Base-by-base conservation (phyloP, 495 filamentous ascomycete species). In the Poronia punctata region DNA sequence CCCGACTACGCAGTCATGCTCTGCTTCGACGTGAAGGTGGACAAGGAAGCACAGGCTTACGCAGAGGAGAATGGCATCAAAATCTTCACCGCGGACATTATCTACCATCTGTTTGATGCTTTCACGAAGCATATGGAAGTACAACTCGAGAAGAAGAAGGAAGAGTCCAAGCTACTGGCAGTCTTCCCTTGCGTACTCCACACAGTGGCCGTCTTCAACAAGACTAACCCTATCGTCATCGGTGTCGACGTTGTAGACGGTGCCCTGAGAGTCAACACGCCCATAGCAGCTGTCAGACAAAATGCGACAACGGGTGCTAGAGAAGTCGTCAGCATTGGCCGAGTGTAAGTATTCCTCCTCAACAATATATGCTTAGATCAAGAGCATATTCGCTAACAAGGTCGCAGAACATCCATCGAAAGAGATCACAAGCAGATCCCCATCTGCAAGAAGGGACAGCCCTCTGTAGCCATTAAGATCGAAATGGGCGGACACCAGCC, bases 301-400 rank as follows among this genome's bases (percentile, higher is more conserved):
- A 93, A 95, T 53, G 64, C 84, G 0, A 73, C 79, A 18, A 92
- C 86, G 0, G 81, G 80, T 7, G 71, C 72, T 25, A 94, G 86
- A 68, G 89, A 96, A 53, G 74, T 96, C 19, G 64, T 97, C 48
- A 65, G 68, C 11, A 57, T 99, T 19, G 93, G 93, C 21, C 83
- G 92, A 87, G 92, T 98, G 88, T 96, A 84, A 75, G 88, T 83
- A 18, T n/a, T n/a, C n/a, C n/a, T n/a, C n/a, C n/a, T n/a, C n/a
- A n/a, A n/a, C n/a, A n/a, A n/a, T 43, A 14, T 14, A 26, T 32
- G 38, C 4, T 27, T 29, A 14, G 22, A 27, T 24, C 39, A 39
- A 15, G n/a, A n/a, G n/a, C n/a, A n/a, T n/a, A n/a, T 35, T 27
- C 3, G 35, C 45, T 54, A 25, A 49, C 34, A n/a, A 31, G 7